Evolutionary conservation across 176 grass and related monocot genomes (phyloP).

Genomic region (Lolium rigidum): DNA sequence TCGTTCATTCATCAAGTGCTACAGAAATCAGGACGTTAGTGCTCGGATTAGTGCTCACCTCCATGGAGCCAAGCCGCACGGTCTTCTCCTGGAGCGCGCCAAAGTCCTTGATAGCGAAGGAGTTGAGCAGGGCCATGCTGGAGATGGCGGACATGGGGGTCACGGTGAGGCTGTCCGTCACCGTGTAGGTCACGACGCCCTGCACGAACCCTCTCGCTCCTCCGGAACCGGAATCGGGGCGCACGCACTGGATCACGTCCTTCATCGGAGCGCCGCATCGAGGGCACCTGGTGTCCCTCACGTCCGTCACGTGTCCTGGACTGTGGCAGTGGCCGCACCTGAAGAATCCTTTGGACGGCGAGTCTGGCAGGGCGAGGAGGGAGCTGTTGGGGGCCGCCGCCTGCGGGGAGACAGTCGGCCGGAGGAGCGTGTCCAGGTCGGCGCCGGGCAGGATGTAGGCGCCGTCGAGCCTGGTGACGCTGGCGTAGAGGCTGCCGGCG

Average conservation of each 20-base stretch:
- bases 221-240: not conserved
- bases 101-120: constrained; percentile 48
- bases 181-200: constrained; percentile 48
- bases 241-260: not conserved
- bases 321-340: not conserved
- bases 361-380: not conserved
- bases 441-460: not conserved
- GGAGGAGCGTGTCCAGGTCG: not conserved
- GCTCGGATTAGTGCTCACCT: not conserved
- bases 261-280: not conserved
- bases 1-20: no score
- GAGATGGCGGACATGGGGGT: constrained; percentile 69
- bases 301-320: not conserved
- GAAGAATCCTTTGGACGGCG: not conserved
- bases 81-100: constrained; percentile 11
- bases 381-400: not conserved
- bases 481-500: not conserved
- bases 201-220: constrained; percentile 48
- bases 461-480: not conserved
- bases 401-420: not conserved
- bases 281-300: not conserved
- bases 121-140: constrained; percentile 57
- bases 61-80: not conserved
- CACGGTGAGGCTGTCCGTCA: constrained; percentile 63
- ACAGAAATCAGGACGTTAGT: no score